Evolutionary conservation across 805 yeast species (phyloP).

Genomic region (Isabelozyma heimii): DNA sequence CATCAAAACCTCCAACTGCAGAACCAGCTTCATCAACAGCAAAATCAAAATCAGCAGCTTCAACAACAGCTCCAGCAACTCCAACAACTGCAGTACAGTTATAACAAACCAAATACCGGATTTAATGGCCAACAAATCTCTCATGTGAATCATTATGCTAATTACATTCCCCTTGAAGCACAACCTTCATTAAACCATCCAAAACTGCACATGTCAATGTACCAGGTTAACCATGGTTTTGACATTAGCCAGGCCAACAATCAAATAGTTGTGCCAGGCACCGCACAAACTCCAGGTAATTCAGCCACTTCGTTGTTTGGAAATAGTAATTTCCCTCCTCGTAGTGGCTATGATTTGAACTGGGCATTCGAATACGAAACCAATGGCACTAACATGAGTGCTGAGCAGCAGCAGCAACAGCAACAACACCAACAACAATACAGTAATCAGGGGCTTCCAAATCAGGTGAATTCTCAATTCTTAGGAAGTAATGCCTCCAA

Average conservation of each 20-base stretch:
- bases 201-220: slow-evolving; percentile 4
- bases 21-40: background rate
- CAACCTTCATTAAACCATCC: slow-evolving; percentile 9
- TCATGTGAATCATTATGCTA: slow-evolving; percentile 26
- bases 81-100: background rate
- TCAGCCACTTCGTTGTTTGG: background rate
- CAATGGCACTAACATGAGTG: background rate
- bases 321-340: background rate
- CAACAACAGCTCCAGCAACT: slow-evolving; percentile 2
- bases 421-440: slow-evolving; percentile 7
- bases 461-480: too few species aligned
- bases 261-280: background rate
- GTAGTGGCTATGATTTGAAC: background rate
- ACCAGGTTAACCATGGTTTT: background rate
- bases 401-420: slow-evolving; percentile 3
- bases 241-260: background rate
- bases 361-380: background rate
- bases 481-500: background rate
- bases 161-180: slow-evolving; percentile 21
- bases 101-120: slow-evolving; percentile 1
- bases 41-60: slow-evolving; percentile 2
- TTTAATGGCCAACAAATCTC: slow-evolving; percentile 6
- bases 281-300: background rate
- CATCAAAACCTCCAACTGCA: background rate
- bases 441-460: background rate